These are phyloP conservation scores for Trametes sanguinea DNA, from an alignment of 768 basidiomycete genomes.

Conservation along the genomic window DNA sequence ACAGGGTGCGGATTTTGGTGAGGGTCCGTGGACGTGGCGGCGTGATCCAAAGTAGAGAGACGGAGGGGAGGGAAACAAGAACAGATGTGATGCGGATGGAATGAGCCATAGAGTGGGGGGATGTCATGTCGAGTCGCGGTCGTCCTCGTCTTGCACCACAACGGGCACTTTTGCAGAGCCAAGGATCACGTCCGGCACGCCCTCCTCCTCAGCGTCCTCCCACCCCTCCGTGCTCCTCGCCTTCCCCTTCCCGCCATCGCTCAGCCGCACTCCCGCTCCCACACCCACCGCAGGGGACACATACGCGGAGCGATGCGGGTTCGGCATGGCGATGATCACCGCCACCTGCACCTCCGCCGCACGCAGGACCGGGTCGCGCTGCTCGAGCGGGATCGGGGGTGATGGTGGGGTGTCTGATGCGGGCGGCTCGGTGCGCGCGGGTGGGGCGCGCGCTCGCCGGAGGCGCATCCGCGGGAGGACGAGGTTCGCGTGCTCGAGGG, in stretches of 20 bases:
- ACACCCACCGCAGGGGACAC: neutral
- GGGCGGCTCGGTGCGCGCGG: slow-evolving; percentile 4
- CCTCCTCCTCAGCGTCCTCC: slow-evolving; percentile 35
- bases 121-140: slow-evolving; percentile 3
- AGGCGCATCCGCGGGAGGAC: slow-evolving; percentile 13
- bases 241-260: slow-evolving; percentile 27
- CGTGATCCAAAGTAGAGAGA: neutral
- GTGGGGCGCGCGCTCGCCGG: slow-evolving; percentile 3
- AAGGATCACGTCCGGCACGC: slow-evolving; percentile 52
- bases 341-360: slow-evolving; percentile 50
- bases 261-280: neutral
- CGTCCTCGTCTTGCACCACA: neutral
- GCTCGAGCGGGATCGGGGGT: slow-evolving; percentile 15
- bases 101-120: neutral
- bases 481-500: slow-evolving; percentile 12
- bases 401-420: slow-evolving; percentile 5
- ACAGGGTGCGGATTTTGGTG: neutral
- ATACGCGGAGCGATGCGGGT: slow-evolving; percentile 31
- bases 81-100: neutral
- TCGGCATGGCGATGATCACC: slow-evolving; percentile 61
- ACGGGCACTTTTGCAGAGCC: slow-evolving; percentile 45
- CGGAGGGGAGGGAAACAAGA: neutral
- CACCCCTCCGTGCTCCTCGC: slow-evolving; percentile 24
- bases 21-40: neutral
- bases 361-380: slow-evolving; percentile 15